phyloP scores from a whole-genome alignment of 805 yeast genomes.

The Metschnikowia lachancei region DNA sequence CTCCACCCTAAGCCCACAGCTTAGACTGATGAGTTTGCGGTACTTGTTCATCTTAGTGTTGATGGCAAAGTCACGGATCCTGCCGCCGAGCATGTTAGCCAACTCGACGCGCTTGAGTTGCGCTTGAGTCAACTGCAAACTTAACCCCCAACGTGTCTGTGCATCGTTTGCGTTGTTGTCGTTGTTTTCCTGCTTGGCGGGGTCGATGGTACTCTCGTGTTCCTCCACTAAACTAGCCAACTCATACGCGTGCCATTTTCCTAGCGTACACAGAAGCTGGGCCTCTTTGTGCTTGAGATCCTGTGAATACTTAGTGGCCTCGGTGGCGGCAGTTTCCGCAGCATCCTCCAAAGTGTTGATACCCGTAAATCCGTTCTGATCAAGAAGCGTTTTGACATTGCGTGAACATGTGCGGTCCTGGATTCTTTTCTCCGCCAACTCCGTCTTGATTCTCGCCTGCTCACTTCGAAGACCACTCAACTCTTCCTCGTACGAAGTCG shows the following conservation, averaged over 20 bases:
- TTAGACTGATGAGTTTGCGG: conserved; percentile 68
- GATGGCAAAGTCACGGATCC: conserved; percentile 42
- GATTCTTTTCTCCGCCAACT: conserved; percentile 51
- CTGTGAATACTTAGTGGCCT: conserved; percentile 12
- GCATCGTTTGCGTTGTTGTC: not conserved
- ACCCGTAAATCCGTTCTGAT: conserved; percentile 30
- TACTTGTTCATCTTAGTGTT: conserved; percentile 67
- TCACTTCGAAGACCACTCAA: conserved; percentile 40
- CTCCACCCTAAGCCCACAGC: conserved; percentile 75
- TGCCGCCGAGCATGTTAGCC: conserved; percentile 48
- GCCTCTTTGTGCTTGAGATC: conserved; percentile 14
- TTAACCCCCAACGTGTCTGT: conserved; percentile 10
- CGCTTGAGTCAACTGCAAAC: conserved; percentile 42
- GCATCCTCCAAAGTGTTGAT: conserved; percentile 30
- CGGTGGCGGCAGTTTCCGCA: conserved; percentile 20
- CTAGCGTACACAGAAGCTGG: conserved; percentile 13
- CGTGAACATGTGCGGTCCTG: conserved; percentile 32
- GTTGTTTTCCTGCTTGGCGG: not conserved
- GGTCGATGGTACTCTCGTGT: conserved; percentile 23
- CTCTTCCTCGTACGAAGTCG: conserved; percentile 53
- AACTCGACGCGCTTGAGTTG: conserved; percentile 50
- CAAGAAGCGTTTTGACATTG: conserved; percentile 27
- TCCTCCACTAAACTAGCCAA: conserved; percentile 43
- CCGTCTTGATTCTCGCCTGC: conserved; percentile 26
- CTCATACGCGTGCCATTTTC: conserved; percentile 38